Evolutionary conservation across 805 yeast genomes (phyloP).

Genomic region (Barnettozyma siamensis): DNA sequence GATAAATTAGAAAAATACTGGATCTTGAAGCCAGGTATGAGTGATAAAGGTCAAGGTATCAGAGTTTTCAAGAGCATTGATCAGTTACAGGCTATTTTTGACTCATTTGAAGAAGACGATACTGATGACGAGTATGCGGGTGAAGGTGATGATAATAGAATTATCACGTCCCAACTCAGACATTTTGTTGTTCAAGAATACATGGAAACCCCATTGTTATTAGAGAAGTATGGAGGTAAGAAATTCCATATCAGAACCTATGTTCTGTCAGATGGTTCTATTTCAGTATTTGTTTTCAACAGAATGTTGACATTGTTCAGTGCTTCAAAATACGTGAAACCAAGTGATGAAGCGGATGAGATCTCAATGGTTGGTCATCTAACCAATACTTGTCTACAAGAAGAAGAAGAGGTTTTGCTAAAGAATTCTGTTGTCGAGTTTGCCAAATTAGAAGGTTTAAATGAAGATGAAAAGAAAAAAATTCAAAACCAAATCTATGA

Average conservation of each 20-base stretch:
- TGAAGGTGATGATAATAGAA: constrained; percentile 45
- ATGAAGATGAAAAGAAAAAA: constrained; percentile 28
- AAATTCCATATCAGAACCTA: constrained; percentile 90
- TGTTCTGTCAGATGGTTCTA: constrained; percentile 66
- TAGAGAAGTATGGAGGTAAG: constrained; percentile 51
- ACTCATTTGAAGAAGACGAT: constrained; percentile 75
- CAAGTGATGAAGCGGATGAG: constrained; percentile 38
- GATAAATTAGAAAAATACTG: constrained; percentile 58
- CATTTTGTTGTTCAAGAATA: constrained; percentile 91
- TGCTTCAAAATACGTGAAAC: constrained; percentile 36
- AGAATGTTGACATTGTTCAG: constrained; percentile 84
- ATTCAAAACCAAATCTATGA: constrained; percentile 53
- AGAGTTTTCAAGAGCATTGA: constrained; percentile 71
- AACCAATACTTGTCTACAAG: constrained; percentile 91
- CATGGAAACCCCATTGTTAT: constrained; percentile 57
- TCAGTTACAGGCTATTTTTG: constrained; percentile 77
- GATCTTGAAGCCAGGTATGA: constrained; percentile 95
- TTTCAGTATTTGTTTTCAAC: constrained; percentile 73
- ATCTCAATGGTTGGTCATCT: constrained; percentile 54
- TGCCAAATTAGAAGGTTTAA: constrained; percentile 44
- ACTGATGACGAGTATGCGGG: constrained; percentile 52
- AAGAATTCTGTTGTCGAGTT: constrained; percentile 56
- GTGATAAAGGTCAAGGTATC: constrained; percentile 96
- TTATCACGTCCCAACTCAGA: constrained; percentile 80
- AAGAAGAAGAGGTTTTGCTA: constrained; percentile 34